A percentile compares a stretch with the other conserved stretches of the same genome.
Evolutionary conservation across 805 yeast species (phyloP).

Genomic region (Hanseniaspora clermontiae): DNA sequence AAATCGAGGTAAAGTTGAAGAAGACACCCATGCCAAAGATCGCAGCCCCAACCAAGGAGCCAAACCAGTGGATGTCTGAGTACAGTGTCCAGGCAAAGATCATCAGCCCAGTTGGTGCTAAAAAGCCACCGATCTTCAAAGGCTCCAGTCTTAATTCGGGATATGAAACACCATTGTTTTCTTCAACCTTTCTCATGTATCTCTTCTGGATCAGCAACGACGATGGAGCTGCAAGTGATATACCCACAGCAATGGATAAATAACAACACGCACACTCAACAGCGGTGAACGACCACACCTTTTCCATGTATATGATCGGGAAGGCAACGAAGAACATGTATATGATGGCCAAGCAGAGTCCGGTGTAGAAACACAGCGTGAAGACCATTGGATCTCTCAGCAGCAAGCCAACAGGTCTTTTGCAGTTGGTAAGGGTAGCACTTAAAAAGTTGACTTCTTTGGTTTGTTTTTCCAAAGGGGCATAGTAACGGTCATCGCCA

Average conservation of each 20-base stretch:
- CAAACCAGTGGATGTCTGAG: constrained; percentile 55
- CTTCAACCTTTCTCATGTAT: constrained; percentile 33
- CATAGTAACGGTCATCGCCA: constrained; percentile 37
- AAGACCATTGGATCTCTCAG: constrained; percentile 43
- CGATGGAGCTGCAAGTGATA: constrained; percentile 35
- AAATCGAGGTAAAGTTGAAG: constrained; percentile 51
- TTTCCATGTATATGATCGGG: constrained; percentile 42
- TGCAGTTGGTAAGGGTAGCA: constrained; percentile 35
- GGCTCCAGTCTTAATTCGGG: constrained; percentile 53
- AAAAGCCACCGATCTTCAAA: constrained; percentile 52
- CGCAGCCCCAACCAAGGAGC: constrained; percentile 57
- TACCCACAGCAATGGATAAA: constrained; percentile 44
- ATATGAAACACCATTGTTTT: constrained; percentile 36
- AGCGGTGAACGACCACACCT: constrained; percentile 38
- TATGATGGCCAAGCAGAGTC: constrained; percentile 45
- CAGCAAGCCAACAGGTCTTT: constrained; percentile 41
- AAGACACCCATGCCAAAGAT: constrained; percentile 60
- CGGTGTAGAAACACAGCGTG: constrained; percentile 43
- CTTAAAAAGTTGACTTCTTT: constrained; percentile 32
- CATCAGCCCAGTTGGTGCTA: constrained; percentile 53
- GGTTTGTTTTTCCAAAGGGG: constrained; percentile 31
- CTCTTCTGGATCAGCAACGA: constrained; percentile 33
- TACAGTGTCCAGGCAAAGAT: constrained; percentile 69
- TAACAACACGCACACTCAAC: constrained; percentile 56
- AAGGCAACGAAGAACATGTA: constrained; percentile 56